Percentiles rank a stretch among this genome's conserved stretches.
Conservation (phyloP, 2,329 filamentous ascomycete species). For the Didymella sp. region DNA sequence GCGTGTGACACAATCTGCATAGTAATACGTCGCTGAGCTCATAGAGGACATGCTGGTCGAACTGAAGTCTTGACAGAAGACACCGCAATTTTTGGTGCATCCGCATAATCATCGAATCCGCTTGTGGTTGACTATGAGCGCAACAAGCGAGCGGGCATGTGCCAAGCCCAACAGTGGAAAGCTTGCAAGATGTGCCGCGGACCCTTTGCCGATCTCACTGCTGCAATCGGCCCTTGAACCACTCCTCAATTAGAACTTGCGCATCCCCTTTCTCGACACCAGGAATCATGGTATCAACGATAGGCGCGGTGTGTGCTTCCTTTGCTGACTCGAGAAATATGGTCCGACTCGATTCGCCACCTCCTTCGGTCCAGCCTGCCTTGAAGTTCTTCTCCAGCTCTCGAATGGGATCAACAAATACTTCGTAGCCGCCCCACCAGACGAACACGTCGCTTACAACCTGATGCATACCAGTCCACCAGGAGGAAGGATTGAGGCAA, state of each 20-base stretch:
- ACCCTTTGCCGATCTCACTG: conserved; percentile 11
- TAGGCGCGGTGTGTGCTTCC: conserved; percentile 31
- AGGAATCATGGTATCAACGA: conserved; percentile 26
- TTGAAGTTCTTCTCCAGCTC: conserved; percentile 16
- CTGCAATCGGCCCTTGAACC: conserved; percentile 21
- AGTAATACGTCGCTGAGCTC: not conserved
- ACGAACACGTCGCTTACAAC: conserved; percentile 21
- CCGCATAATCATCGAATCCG: not conserved
- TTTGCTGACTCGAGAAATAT: conserved; percentile 22
- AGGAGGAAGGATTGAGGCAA: conserved; percentile 21
- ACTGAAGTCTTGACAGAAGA: not conserved
- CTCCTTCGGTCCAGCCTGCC: conserved; percentile 27
- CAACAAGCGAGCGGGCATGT: conserved; percentile 7
- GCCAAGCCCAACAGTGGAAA: conserved; percentile 12
- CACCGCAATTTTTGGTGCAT: too few relatives aligned
- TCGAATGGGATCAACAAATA: conserved; percentile 24
- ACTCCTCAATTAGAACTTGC: conserved; percentile 24
- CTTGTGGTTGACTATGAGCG: not conserved
- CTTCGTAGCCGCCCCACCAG: conserved; percentile 16
- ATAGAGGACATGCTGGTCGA: not conserved
- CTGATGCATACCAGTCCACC: conserved; percentile 18
- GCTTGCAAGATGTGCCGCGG: conserved; percentile 9
- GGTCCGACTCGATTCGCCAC: conserved; percentile 19
- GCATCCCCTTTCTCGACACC: conserved; percentile 12
- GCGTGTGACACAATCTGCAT: not conserved